phyloP scores from a whole-genome alignment of 768 basidiomycete genomes.

The Lactarius vividus region DNA sequence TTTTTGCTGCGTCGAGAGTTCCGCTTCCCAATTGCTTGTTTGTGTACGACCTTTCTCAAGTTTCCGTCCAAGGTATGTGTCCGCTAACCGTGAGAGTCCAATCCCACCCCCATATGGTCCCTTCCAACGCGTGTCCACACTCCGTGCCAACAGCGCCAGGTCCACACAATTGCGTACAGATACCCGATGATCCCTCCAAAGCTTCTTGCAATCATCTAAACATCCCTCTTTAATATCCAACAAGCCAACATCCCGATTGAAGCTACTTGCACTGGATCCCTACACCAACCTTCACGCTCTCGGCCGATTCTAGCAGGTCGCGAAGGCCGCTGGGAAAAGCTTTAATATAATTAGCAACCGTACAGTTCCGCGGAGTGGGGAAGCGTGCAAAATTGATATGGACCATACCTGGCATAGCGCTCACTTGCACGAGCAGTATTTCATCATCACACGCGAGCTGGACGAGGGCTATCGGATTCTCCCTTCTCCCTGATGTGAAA shows the following conservation, averaged over 20 bases:
- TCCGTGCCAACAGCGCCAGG: conserved; percentile 63
- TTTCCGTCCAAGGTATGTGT: conserved; percentile 51
- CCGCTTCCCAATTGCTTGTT: conserved; percentile 67
- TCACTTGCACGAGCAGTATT: conserved; percentile 65
- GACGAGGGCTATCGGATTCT: conserved; percentile 71
- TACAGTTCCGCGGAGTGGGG: neutral
- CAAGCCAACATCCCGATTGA: neutral
- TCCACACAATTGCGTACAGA: conserved; percentile 58
- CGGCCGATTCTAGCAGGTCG: conserved; percentile 50
- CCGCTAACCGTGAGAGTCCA: conserved; percentile 64
- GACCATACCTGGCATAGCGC: conserved; percentile 49
- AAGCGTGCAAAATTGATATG: neutral
- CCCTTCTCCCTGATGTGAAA: conserved; percentile 47
- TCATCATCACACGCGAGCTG: conserved; percentile 60
- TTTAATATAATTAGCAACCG: neutral
- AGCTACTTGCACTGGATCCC: conserved; percentile 57
- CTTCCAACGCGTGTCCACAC: conserved; percentile 69
- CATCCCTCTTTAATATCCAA: neutral
- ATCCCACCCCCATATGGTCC: conserved; percentile 60
- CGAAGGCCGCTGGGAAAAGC: conserved; percentile 39
- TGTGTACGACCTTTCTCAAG: conserved; percentile 60
- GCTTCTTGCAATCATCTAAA: conserved; percentile 65
- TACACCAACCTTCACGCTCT: conserved; percentile 67
- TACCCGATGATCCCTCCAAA: conserved; percentile 47
- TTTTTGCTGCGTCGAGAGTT: conserved; percentile 46